Percentiles rank a stretch among this genome's conserved stretches.
These are phyloP conservation scores for Wallacemonas collosoma DNA, from an alignment of 208 protist genomes.

Conservation along the genomic window DNA sequence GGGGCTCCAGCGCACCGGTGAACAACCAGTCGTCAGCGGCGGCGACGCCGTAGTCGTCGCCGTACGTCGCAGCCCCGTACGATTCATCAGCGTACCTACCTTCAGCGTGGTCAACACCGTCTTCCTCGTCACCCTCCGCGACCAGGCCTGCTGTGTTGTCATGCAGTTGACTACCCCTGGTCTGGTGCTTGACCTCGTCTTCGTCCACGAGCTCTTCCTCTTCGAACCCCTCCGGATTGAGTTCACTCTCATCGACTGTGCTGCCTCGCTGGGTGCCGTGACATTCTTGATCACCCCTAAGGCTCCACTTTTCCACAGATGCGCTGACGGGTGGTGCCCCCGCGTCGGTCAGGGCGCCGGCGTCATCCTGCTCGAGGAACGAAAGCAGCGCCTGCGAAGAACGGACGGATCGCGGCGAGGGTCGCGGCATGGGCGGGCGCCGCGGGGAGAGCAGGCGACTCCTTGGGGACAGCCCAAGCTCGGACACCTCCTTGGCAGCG, in stretches of 20 bases:
- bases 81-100: neutral
- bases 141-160: too few relatives aligned
- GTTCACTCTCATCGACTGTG: neutral
- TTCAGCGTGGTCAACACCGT: neutral
- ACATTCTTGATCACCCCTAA: neutral
- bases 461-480: neutral
- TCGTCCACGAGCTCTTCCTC: constrained; percentile 12
- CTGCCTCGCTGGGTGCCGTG: neutral
- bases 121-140: neutral
- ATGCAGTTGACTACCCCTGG: too few relatives aligned
- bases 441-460: neutral
- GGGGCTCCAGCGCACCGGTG: constrained; percentile 5
- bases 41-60: neutral
- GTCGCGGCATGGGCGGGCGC: neutral
- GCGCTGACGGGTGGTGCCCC: too few relatives aligned
- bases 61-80: neutral
- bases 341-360: neutral
- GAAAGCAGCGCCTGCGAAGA: neutral
- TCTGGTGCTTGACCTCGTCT: constrained; percentile 1
- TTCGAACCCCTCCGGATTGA: neutral
- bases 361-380: neutral
- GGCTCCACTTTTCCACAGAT: neutral
- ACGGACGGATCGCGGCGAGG: neutral
- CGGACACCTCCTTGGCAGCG: neutral
- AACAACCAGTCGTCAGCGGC: constrained; percentile 31